These are phyloP conservation scores for Mortierella sp. DNA, from an alignment of 371 early-diverging fungal species.

Conservation along the genomic window DNA sequence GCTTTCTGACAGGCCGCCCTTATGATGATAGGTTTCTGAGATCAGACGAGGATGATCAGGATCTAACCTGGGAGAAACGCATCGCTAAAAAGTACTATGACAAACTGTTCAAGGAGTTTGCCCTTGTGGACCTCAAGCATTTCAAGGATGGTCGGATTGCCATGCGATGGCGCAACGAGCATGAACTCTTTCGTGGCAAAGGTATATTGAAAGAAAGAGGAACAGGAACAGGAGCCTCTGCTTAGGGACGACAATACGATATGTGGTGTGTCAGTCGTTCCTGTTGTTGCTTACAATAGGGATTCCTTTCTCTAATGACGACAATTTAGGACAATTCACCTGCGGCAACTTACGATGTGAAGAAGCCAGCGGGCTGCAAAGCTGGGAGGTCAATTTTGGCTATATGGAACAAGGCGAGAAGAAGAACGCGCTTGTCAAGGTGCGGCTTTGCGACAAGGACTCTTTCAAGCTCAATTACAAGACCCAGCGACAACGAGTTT, in stretches of 20 bases:
- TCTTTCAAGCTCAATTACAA: constrained; percentile 69
- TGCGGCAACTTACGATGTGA: constrained; percentile 75
- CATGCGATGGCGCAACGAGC: constrained; percentile 84
- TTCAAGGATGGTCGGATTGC: constrained; percentile 85
- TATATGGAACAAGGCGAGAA: constrained; percentile 73
- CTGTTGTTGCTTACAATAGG: neutral
- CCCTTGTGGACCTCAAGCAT: constrained; percentile 77
- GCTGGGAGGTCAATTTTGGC: constrained; percentile 91
- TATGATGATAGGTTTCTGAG: constrained; percentile 61
- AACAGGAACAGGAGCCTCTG: neutral
- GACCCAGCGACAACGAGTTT: constrained; percentile 34
- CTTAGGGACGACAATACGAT: neutral
- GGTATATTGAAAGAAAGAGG: constrained; percentile 54
- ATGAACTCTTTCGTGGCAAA: constrained; percentile 81
- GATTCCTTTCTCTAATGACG: neutral
- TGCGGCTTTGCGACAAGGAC: constrained; percentile 78
- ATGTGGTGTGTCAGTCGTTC: neutral
- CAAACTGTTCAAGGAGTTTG: constrained; percentile 86
- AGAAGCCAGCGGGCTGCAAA: constrained; percentile 57
- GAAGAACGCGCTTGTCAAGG: constrained; percentile 86
- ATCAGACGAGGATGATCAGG: constrained; percentile 59
- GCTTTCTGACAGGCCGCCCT: constrained; percentile 4
- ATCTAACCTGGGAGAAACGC: constrained; percentile 78
- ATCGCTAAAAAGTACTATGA: constrained; percentile 89
- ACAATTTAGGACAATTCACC: constrained; percentile 70